Base-by-base conservation (phyloP, 2,329 filamentous ascomycete genomes). In the Trichoderma brevicompactum region DNA sequence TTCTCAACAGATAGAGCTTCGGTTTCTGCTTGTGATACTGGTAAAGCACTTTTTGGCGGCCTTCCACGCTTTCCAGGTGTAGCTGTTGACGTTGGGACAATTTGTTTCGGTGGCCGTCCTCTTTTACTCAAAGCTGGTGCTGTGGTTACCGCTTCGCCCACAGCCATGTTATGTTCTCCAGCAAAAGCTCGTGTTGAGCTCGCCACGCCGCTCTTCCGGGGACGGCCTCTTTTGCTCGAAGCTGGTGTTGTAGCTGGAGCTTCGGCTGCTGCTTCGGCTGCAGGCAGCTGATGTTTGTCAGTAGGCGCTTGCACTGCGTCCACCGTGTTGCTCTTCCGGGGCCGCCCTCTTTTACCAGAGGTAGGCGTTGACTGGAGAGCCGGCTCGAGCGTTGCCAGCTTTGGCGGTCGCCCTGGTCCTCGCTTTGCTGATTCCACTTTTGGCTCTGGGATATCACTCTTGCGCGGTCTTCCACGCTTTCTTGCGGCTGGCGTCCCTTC, bases 401-500 rank as follows among this genome's bases (percentile, higher is more conserved):
- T 64, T 19, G 52, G 52, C 2, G 52, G 52, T 28, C 61, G 43
- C 15, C 61, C 52, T 12, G 61, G 43, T n/a, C 65, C 44, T 23
- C 58, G 43, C 23, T 38, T 66, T 10, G 19, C 40, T 44, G 34
- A 5, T 32, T 38, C 17, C 34, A 1, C 9, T 13, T 44, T 58
- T 15, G 40, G 15, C 15, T 50, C 52, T 13, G 17, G 6, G 32
- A 48, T 41, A 19, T 64, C 61, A 34, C 44, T 46, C 28, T 46
- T 54, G 38, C 52, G 46, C 9, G 50, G 58, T 19, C 58, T 38
- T 32, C 41, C 58, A 17, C 50, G 65, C 5, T 43, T 55, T 36
- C 32, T 54, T 13, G 17, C 38, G 19, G 7, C 19, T 5, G 49
- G 40, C 4, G 32, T 13, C 23, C 46, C 60, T 34, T 46, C 40